Evolutionary conservation across 139 green algal genomes (phyloP).

Genomic region (Chlorella ohadii): DNA sequence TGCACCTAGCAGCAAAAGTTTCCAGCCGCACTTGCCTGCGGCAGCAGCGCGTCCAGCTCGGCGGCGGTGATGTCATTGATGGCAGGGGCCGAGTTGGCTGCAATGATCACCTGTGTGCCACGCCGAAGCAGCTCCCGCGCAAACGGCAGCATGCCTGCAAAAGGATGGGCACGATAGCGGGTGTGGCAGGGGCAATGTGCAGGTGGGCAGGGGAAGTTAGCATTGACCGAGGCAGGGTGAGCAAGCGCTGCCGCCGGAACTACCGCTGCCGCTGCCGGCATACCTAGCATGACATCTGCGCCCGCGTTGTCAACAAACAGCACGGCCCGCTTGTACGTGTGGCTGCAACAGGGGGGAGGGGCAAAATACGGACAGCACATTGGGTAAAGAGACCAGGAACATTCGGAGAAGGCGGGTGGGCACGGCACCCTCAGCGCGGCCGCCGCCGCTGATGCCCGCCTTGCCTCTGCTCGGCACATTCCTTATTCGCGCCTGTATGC

Average conservation of each 20-base stretch:
- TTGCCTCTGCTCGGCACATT: too few relatives aligned
- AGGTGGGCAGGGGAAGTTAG: too few relatives aligned
- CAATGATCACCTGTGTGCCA: slow-evolving; percentile 80
- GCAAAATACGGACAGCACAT: neutral
- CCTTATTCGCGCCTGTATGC: too few relatives aligned
- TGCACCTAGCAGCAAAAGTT: neutral
- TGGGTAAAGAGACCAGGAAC: neutral
- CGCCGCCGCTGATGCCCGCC: too few relatives aligned
- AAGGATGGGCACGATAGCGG: neutral
- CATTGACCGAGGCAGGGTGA: too few relatives aligned
- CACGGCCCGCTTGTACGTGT: slow-evolving; percentile 71
- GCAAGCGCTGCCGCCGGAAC: too few relatives aligned
- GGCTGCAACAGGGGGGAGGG: neutral
- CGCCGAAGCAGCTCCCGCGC: slow-evolving; percentile 79
- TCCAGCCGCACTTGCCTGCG: neutral
- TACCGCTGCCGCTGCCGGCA: too few relatives aligned
- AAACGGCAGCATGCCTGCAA: slow-evolving; percentile 87
- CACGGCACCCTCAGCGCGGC: too few relatives aligned
- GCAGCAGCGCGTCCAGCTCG: slow-evolving; percentile 79
- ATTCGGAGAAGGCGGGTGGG: neutral
- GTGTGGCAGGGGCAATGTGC: too few relatives aligned
- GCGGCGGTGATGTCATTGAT: slow-evolving; percentile 96
- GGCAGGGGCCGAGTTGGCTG: slow-evolving; percentile 80
- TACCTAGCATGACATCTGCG: slow-evolving; percentile 82
- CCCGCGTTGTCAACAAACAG: slow-evolving; percentile 95